phyloP scores from a whole-genome alignment of 2,329 filamentous ascomycete species.

The Sarocladium kiliense region DNA sequence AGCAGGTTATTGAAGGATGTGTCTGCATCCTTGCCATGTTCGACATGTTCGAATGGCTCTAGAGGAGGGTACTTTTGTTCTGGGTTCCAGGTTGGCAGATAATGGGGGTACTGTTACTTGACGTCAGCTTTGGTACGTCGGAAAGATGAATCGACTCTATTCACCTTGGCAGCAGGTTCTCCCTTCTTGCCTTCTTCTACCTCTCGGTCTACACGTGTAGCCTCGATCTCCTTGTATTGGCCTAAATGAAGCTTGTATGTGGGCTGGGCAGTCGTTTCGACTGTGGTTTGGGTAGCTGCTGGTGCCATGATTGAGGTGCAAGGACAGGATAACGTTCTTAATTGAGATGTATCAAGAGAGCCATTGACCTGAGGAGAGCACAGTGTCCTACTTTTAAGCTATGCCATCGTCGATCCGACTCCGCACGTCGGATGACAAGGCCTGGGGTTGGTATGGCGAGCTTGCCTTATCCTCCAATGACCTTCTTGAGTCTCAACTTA shows the following conservation, averaged over 20 bases:
- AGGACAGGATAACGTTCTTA: too few relatives aligned
- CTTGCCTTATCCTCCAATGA: neutral
- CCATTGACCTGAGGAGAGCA: too few relatives aligned
- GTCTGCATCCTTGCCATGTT: constrained; percentile 73
- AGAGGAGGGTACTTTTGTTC: constrained; percentile 61
- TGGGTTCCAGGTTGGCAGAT: constrained; percentile 67
- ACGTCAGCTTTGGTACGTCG: neutral
- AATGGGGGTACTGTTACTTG: constrained; percentile 57
- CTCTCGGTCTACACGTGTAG: constrained; percentile 19
- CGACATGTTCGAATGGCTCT: constrained; percentile 64
- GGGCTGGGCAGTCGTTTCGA: neutral
- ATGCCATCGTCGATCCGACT: neutral
- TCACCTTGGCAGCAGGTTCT: constrained; percentile 22
- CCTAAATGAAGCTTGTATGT: constrained; percentile 21
- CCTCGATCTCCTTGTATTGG: constrained; percentile 26
- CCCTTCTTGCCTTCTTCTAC: constrained; percentile 26
- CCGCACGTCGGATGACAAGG: neutral
- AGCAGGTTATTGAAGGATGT: constrained; percentile 64
- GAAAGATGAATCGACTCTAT: neutral
- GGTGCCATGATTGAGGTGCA: neutral
- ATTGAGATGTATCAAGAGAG: too few relatives aligned
- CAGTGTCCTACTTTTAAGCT: neutral
- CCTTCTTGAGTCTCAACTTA: neutral
- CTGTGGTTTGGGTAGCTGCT: neutral
- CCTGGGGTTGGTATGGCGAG: neutral